Evolutionary conservation across 2,329 filamentous ascomycete genomes (phyloP).

Genomic region (Diaporthe citriasiana): DNA sequence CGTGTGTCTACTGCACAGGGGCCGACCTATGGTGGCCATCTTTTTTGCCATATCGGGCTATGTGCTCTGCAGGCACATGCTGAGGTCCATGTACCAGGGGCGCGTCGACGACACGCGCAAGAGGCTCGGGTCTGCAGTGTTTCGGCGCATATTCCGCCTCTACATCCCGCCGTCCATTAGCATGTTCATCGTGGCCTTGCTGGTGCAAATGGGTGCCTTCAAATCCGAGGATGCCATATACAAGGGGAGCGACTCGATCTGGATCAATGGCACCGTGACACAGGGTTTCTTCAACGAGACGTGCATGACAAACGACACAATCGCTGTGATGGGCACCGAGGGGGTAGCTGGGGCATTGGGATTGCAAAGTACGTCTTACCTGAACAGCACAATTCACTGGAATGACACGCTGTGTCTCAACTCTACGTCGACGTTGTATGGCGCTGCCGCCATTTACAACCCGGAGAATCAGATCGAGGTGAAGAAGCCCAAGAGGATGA

Average conservation of each 20-base stretch:
- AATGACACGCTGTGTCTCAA: slow-evolving; percentile 54
- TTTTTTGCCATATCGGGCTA: slow-evolving; percentile 62
- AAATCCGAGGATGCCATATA: slow-evolving; percentile 53
- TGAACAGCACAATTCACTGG: slow-evolving; percentile 51
- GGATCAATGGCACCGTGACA: slow-evolving; percentile 57
- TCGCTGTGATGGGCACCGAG: slow-evolving; percentile 46
- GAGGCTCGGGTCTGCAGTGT: slow-evolving; percentile 54
- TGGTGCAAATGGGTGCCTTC: slow-evolving; percentile 56
- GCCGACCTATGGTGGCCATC: slow-evolving; percentile 58
- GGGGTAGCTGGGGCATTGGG: slow-evolving; percentile 51
- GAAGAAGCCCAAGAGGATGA: slow-evolving; percentile 33
- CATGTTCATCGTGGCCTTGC: slow-evolving; percentile 56
- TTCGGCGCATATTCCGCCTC: slow-evolving; percentile 56
- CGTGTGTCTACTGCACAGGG: slow-evolving; percentile 56
- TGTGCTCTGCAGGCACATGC: slow-evolving; percentile 56
- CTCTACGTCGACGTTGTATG: slow-evolving; percentile 48
- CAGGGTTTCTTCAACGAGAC: slow-evolving; percentile 39
- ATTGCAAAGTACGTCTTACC: slow-evolving; percentile 47
- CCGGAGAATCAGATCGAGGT: slow-evolving; percentile 44
- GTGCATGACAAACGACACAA: slow-evolving; percentile 49
- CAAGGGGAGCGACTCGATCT: slow-evolving; percentile 55
- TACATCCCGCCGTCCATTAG: slow-evolving; percentile 57
- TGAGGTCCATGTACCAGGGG: slow-evolving; percentile 54
- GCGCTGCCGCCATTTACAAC: slow-evolving; percentile 50
- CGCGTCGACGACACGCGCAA: slow-evolving; percentile 54